These are phyloP conservation scores for Rosa persica DNA, from an alignment of 306 rosid genomes.

Conservation along the genomic window DNA sequence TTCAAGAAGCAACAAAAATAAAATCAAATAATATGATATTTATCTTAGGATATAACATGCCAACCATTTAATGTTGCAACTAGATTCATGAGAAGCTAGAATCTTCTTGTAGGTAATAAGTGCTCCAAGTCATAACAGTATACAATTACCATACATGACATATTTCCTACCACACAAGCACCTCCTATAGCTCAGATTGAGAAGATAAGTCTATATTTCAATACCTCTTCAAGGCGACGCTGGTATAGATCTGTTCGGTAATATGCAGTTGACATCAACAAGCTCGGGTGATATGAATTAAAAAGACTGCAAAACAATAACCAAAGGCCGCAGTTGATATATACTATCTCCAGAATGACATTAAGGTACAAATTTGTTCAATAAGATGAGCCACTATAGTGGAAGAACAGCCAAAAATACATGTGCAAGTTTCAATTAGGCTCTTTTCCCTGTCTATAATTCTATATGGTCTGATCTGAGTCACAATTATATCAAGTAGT, in stretches of 20 bases:
- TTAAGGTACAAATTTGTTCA: neutral
- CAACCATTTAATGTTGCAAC: neutral
- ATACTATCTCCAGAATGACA: neutral
- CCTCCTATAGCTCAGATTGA: conserved; percentile 16
- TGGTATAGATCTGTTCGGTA: conserved; percentile 84
- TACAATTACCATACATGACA: neutral
- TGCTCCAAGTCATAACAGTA: neutral
- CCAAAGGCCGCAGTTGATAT: conserved; percentile 17
- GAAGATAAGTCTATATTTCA: conserved; percentile 12
- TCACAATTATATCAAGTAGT: neutral
- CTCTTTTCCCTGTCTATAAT: neutral
- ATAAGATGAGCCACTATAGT: neutral
- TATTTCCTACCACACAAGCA: neutral
- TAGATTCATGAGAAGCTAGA: neutral
- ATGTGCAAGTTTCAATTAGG: neutral
- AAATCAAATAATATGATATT: neutral
- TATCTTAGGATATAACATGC: neutral
- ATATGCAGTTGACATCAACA: conserved; percentile 90
- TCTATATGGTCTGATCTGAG: neutral
- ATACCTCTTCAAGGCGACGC: conserved; percentile 74
- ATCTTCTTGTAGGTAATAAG: neutral
- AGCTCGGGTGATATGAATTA: conserved; percentile 71
- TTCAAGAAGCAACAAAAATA: neutral
- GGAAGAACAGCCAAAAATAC: neutral
- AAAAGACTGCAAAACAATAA: conserved; percentile 69